A percentile compares a stretch with the other conserved stretches of the same genome.
Conservation (phyloP, 2,329 filamentous ascomycete species). For the Aspergillus felis region DNA sequence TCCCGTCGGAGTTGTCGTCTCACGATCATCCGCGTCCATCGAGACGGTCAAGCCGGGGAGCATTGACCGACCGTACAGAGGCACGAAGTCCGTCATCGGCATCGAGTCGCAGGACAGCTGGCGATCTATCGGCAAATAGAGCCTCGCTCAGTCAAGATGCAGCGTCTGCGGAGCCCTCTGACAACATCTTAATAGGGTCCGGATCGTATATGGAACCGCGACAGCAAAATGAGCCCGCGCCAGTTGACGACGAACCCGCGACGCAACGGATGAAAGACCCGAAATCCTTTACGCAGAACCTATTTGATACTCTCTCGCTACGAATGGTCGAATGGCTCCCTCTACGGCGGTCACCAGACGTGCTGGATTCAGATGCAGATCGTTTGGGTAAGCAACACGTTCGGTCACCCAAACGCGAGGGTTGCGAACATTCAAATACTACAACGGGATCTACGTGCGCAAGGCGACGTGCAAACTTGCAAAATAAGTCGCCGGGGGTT, state of each 20-base stretch:
- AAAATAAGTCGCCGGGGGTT: constrained; percentile 2
- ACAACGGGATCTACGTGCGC: constrained; percentile 9
- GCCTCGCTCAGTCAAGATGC: background rate
- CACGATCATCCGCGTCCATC: constrained; percentile 25
- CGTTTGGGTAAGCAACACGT: constrained; percentile 1
- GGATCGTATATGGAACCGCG: constrained; percentile 2
- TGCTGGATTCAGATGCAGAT: constrained; percentile 14
- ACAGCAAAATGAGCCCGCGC: constrained; percentile 8
- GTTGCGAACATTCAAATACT: constrained; percentile 4
- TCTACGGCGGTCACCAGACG: constrained; percentile 29
- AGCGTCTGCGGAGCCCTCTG: background rate
- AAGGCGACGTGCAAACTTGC: constrained; percentile 4
- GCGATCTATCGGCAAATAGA: background rate
- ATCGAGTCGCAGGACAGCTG: background rate
- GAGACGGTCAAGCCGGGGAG: constrained; percentile 28
- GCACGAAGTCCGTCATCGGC: background rate
- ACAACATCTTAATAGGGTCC: background rate
- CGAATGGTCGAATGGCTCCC: constrained; percentile 47
- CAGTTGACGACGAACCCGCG: constrained; percentile 18
- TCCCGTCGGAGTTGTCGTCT: constrained; percentile 23
- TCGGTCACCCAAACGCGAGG: constrained; percentile 13
- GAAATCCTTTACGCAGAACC: constrained; percentile 59
- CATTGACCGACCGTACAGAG: constrained; percentile 15
- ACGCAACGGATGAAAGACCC: constrained; percentile 48
- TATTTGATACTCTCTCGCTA: constrained; percentile 48